A percentile compares a stretch with the other conserved stretches of the same genome.
These are phyloP conservation scores for Iberis pinnata DNA, from an alignment of 345 rosid genomes.

Conservation along the genomic window DNA sequence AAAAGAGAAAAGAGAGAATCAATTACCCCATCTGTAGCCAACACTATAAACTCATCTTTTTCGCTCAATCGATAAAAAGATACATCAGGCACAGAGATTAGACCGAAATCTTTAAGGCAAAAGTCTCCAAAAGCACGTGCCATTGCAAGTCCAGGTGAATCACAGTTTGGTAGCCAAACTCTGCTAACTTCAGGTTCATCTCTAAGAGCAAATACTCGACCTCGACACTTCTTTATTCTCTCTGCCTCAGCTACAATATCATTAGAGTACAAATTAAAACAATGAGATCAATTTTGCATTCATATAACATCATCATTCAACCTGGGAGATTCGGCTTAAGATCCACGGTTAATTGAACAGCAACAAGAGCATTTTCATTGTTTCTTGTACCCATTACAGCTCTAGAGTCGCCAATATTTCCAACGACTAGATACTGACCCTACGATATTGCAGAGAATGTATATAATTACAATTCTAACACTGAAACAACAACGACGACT, in stretches of 20 bases:
- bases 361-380: slow-evolving; percentile 52
- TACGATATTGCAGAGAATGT: slow-evolving; percentile 19
- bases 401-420: slow-evolving; percentile 95
- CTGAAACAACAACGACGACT: neutral
- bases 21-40: slow-evolving; percentile 95
- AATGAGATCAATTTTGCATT: slow-evolving; percentile 3
- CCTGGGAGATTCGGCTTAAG: slow-evolving; percentile 99
- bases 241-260: slow-evolving; percentile 72
- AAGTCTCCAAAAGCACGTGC: slow-evolving; percentile 99
- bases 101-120: slow-evolving; percentile 93
- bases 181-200: slow-evolving; percentile 97
- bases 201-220: slow-evolving; percentile 88
- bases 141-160: slow-evolving; percentile 99
- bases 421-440: slow-evolving; percentile 76
- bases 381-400: slow-evolving; percentile 81
- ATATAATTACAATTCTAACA: slow-evolving; percentile 3
- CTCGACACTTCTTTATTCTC: slow-evolving; percentile 77
- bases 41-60: slow-evolving; percentile 77
- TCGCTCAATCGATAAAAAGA: slow-evolving; percentile 56
- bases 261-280: neutral
- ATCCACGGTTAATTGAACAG: slow-evolving; percentile 94
- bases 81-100: slow-evolving; percentile 91
- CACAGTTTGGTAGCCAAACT: slow-evolving; percentile 91
- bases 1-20: neutral
- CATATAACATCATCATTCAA: slow-evolving; percentile 7